These are phyloP conservation scores for Phlyctochytrium arcticum DNA, from an alignment of 192 early-diverging fungal genomes.

Conservation along the genomic window DNA sequence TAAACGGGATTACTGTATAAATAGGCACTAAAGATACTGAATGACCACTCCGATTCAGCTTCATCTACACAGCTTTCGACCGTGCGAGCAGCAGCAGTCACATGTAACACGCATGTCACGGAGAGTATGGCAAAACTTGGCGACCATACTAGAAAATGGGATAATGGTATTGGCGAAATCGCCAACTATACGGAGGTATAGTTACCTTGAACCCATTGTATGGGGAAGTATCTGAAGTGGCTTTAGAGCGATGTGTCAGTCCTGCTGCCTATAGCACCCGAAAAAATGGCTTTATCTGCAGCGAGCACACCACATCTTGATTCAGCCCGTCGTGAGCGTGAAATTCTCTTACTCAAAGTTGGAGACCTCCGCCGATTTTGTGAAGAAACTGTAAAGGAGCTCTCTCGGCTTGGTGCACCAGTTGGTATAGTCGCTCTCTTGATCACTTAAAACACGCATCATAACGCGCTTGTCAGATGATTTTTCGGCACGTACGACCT, in stretches of 20 bases:
- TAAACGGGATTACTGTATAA: no score
- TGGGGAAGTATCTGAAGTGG: no score
- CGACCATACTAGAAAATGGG: constrained; percentile 16
- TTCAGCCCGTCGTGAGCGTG: constrained; percentile 1
- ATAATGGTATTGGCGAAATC: constrained; percentile 6
- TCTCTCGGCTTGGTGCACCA: neutral
- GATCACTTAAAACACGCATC: no score
- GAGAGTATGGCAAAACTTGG: neutral
- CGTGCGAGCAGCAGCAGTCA: neutral
- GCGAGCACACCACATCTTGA: constrained; percentile 3
- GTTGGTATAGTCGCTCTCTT: no score
- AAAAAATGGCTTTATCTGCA: no score
- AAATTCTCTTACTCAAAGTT: constrained; percentile 8
- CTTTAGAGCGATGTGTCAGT: no score
- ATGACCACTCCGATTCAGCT: neutral
- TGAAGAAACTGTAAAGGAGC: constrained; percentile 4
- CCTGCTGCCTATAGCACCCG: no score
- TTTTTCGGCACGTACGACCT: neutral
- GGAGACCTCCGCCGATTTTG: constrained; percentile 1
- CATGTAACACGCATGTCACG: constrained; percentile 4
- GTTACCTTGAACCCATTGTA: no score
- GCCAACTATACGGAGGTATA: constrained; percentile 14
- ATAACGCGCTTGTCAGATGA: no score
- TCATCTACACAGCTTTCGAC: no score
- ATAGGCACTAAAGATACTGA: constrained; percentile 4